These are phyloP conservation scores for Agaricales sp. DNA, from an alignment of 1,284 basidiomycete genomes.

Conservation along the genomic window DNA sequence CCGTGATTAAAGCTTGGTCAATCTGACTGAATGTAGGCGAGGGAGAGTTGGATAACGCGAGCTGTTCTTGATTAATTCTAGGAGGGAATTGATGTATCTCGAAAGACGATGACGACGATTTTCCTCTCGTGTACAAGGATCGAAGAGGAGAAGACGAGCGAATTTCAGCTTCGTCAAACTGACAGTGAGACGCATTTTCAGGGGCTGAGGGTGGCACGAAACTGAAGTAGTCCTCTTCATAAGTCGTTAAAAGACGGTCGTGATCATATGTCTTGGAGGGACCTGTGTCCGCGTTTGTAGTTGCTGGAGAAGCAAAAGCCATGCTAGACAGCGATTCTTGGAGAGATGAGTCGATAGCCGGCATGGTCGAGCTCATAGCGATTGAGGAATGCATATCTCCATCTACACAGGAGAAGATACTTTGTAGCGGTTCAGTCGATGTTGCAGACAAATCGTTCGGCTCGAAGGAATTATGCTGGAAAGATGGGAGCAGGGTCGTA, in stretches of 20 bases:
- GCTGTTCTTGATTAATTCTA: background rate
- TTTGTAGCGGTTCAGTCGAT: background rate
- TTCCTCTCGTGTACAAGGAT: too few species aligned
- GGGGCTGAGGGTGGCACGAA: background rate
- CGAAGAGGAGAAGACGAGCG: background rate
- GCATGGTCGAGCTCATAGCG: background rate
- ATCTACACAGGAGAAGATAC: background rate
- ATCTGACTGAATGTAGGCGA: background rate
- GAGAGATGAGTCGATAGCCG: background rate
- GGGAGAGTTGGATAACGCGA: background rate
- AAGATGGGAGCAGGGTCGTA: background rate
- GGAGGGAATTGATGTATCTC: background rate
- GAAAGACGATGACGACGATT: background rate
- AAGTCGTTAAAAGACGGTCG: background rate
- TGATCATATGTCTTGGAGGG: too few species aligned
- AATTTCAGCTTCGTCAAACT: background rate
- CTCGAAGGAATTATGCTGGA: slow-evolving; percentile 1
- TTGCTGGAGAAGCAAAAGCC: background rate
- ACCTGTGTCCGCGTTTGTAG: too few species aligned
- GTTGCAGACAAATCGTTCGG: background rate
- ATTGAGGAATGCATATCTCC: background rate
- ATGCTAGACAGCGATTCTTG: background rate
- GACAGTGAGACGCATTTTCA: background rate
- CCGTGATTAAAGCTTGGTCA: background rate
- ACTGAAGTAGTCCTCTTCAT: background rate